Percentiles rank a stretch among this genome's conserved stretches.
Conservation (phyloP, 192 early-diverging fungal genomes). For the Pilobolus umbonatus region DNA sequence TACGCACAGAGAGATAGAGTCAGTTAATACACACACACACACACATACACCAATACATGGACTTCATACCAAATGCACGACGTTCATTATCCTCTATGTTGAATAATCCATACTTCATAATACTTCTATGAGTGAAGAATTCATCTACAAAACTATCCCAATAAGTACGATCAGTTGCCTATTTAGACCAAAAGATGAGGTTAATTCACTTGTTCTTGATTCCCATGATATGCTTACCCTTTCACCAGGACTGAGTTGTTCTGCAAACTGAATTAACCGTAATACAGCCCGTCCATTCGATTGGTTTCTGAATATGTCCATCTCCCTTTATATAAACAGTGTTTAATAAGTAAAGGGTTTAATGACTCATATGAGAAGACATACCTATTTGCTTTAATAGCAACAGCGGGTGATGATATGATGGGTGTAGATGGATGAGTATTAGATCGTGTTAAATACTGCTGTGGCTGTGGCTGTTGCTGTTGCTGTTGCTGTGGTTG, state of each 20-base stretch:
- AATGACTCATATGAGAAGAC: not conserved
- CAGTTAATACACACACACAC: not conserved
- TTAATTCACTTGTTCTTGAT: not conserved
- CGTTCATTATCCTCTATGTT: not conserved
- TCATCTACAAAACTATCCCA: conserved; percentile 22
- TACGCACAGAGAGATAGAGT: not conserved
- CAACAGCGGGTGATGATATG: conserved; percentile 10
- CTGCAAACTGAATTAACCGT: conserved; percentile 26
- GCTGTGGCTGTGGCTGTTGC: not conserved
- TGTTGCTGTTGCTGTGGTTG: not conserved
- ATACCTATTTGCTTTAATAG: not conserved
- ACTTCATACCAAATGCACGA: conserved; percentile 8
- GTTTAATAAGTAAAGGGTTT: not conserved
- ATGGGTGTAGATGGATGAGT: conserved; percentile 16
- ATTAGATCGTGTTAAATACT: conserved; percentile 7
- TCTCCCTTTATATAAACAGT: not conserved
- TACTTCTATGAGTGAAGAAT: conserved; percentile 22
- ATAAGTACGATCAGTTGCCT: conserved; percentile 18
- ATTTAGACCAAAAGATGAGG: not conserved
- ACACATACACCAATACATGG: not conserved
- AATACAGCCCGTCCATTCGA: conserved; percentile 18
- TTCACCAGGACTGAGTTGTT: conserved; percentile 24
- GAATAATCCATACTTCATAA: conserved; percentile 13
- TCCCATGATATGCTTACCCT: conserved; percentile 3
- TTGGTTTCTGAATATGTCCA: conserved; percentile 10